Conservation (phyloP, 2,329 filamentous ascomycete species). For the Venturia pyrina region DNA sequence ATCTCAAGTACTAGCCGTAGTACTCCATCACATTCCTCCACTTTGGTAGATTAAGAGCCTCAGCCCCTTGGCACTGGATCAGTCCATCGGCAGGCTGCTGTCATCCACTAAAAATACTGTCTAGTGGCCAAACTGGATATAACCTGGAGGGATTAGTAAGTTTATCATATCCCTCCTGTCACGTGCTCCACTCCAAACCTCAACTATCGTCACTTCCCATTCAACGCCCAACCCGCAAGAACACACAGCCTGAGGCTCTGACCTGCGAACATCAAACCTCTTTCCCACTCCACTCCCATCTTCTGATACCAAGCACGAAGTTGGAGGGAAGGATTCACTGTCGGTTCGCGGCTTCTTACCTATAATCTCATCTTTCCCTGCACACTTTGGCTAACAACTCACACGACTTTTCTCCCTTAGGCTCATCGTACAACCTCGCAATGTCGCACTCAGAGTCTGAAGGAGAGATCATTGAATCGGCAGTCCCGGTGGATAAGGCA, state of each 20-base stretch:
- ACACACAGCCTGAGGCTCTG: neutral
- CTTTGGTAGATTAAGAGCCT: no score
- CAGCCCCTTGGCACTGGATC: no score
- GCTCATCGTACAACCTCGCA: conserved; percentile 14
- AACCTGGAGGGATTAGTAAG: no score
- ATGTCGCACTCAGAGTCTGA: conserved; percentile 59
- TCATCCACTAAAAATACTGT: no score
- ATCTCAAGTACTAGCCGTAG: no score
- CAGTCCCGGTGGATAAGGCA: conserved; percentile 62
- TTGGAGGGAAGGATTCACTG: conserved; percentile 8
- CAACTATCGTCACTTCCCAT: neutral
- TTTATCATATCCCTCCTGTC: neutral
- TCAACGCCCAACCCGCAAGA: neutral
- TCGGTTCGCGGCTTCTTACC: conserved; percentile 11
- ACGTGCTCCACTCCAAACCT: neutral
- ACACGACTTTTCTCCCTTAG: conserved; percentile 4
- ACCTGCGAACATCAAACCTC: neutral
- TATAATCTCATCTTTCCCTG: neutral
- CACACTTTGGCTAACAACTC: neutral
- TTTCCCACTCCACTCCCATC: neutral
- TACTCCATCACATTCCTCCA: no score
- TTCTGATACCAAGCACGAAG: neutral
- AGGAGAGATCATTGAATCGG: conserved; percentile 74
- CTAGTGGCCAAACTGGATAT: no score
- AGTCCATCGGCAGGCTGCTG: no score